Percentiles rank a stretch among this genome's conserved stretches.
Evolutionary conservation across 768 basidiomycete species (phyloP).

Genomic region (Hericium coralloides): DNA sequence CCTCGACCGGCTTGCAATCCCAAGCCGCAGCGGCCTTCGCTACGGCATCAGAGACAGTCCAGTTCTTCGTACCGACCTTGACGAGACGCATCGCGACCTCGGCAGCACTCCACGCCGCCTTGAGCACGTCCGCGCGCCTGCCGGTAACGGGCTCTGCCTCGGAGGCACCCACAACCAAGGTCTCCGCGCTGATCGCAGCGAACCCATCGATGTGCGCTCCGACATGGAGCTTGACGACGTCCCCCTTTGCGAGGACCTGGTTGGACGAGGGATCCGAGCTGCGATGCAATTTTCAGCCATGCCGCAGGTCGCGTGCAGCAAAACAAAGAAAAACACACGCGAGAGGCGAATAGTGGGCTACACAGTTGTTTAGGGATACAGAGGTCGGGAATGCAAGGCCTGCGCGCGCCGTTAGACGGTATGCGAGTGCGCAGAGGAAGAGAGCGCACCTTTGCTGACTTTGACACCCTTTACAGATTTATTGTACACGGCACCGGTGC

Average conservation of each 20-base stretch:
- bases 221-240: constrained; percentile 93
- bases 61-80: constrained; percentile 93
- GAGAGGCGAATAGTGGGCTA: constrained; percentile 95
- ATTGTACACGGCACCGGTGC: constrained; percentile 80
- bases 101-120: constrained; percentile 89
- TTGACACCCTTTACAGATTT: constrained; percentile 85
- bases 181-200: constrained; percentile 90
- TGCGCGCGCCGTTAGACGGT: constrained; percentile 19
- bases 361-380: constrained; percentile 90
- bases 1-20: constrained; percentile 92
- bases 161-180: constrained; percentile 79
- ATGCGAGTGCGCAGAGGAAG: neutral
- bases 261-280: constrained; percentile 70
- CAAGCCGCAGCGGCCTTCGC: constrained; percentile 59
- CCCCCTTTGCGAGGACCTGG: constrained; percentile 67
- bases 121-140: constrained; percentile 81
- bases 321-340: constrained; percentile 42
- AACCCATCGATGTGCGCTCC: constrained; percentile 98
- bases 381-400: constrained; percentile 93
- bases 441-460: constrained; percentile 64
- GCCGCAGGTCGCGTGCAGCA: constrained; percentile 2
- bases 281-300: constrained; percentile 9
- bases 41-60: constrained; percentile 86
- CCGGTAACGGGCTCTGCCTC: constrained; percentile 71
- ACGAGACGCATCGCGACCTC: constrained; percentile 87